phyloP scores from a whole-genome alignment of 164 flowering plant species.

The Buxus sempervirens region DNA sequence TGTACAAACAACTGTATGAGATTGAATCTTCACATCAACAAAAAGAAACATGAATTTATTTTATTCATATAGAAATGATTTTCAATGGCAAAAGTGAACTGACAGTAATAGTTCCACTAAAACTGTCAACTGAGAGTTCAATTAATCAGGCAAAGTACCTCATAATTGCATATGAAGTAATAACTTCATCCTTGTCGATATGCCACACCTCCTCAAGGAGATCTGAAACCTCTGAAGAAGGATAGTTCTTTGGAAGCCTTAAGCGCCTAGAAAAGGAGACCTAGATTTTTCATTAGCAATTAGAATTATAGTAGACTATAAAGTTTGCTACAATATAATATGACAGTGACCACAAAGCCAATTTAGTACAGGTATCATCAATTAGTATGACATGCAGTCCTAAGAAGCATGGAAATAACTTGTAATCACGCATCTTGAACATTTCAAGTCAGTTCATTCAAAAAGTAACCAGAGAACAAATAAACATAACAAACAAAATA shows the following conservation, averaged over 20 bases:
- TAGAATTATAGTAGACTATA: not conserved
- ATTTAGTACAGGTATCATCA: not conserved
- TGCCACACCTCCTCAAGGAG: slow-evolving; percentile 64
- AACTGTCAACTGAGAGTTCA: slow-evolving; percentile 1
- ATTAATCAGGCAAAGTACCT: slow-evolving; percentile 38
- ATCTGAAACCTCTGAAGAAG: slow-evolving; percentile 36
- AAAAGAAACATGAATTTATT: slow-evolving; percentile 11
- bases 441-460: not conserved
- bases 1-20: slow-evolving; percentile 70
- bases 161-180: slow-evolving; percentile 74
- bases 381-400: not conserved
- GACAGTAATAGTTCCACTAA: not conserved
- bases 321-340: not conserved
- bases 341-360: not conserved
- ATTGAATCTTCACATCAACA: slow-evolving; percentile 64
- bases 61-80: not conserved
- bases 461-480: not conserved
- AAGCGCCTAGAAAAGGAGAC: slow-evolving; percentile 74
- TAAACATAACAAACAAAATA: not conserved
- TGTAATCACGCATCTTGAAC: not conserved
- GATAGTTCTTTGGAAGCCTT: slow-evolving; percentile 64
- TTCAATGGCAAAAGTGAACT: not conserved
- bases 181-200: slow-evolving; percentile 81
- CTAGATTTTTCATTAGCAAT: slow-evolving; percentile 25
- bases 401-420: not conserved